phyloP scores from a whole-genome alignment of 768 basidiomycete species.

The Mycena galericulata region DNA sequence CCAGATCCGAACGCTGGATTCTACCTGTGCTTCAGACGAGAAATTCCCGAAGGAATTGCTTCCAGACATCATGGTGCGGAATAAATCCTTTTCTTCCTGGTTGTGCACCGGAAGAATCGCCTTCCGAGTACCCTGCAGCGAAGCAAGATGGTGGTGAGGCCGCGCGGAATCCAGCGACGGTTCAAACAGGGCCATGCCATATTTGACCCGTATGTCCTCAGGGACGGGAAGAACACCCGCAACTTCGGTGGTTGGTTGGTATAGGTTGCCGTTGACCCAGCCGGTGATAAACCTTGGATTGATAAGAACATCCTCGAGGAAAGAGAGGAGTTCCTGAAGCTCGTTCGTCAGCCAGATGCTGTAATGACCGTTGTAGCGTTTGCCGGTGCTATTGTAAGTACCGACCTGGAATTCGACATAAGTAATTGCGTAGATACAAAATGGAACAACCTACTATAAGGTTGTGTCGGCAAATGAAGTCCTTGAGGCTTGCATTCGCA shows the following conservation, averaged over 20 bases:
- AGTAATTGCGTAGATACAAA: too few relatives aligned
- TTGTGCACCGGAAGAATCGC: background rate
- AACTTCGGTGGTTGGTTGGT: constrained; percentile 20
- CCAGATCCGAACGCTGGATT: background rate
- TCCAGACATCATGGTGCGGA: background rate
- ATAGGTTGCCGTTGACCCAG: constrained; percentile 34
- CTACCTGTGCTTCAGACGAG: background rate
- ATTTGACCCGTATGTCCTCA: background rate
- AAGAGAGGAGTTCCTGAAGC: background rate
- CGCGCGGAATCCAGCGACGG: background rate
- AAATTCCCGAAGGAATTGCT: background rate
- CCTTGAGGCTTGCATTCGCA: constrained; percentile 38
- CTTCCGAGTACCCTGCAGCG: too few relatives aligned
- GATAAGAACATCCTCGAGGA: background rate
- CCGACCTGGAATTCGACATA: constrained; percentile 36
- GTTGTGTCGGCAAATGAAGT: too few relatives aligned
- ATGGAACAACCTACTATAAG: constrained; percentile 16
- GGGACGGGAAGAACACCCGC: constrained; percentile 29
- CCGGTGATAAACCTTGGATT: background rate
- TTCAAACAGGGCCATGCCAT: constrained; percentile 15
- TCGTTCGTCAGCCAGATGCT: constrained; percentile 5
- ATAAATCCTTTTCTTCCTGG: background rate
- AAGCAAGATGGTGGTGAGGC: constrained; percentile 18
- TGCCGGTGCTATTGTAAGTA: constrained; percentile 36
- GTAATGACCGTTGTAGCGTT: constrained; percentile 6